Percentiles rank a stretch among this genome's conserved stretches.
These are phyloP conservation scores for Cyclospora cayetanensis DNA, from an alignment of 169 alveolate species.

Conservation along the genomic window DNA sequence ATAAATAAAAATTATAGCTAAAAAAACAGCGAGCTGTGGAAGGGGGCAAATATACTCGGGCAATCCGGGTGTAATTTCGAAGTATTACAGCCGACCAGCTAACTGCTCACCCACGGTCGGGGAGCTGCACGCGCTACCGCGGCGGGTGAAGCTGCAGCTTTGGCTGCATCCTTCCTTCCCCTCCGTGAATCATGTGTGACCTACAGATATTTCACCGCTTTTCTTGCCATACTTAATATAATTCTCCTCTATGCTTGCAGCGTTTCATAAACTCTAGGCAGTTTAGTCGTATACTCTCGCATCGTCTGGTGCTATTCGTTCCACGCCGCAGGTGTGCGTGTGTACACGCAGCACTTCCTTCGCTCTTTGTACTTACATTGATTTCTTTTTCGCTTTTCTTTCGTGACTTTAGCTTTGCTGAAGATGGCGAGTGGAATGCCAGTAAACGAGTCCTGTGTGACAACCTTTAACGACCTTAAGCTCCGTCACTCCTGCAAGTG, in stretches of 20 bases:
- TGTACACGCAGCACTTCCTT: not conserved
- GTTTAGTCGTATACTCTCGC: not conserved
- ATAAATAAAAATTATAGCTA: not conserved
- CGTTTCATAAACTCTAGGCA: not conserved
- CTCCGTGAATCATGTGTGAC: not conserved
- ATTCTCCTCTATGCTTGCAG: not conserved
- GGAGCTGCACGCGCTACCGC: conserved; percentile 40
- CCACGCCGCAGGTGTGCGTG: conserved; percentile 33
- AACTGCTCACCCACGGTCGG: conserved; percentile 21
- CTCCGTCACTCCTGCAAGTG: conserved; percentile 75
- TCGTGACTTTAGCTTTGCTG: not conserved
- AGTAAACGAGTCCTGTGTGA: conserved; percentile 75
- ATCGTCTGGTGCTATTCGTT: not conserved
- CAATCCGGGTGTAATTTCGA: not conserved
- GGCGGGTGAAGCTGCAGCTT: not conserved
- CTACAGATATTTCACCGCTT: not conserved
- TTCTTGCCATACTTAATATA: not conserved
- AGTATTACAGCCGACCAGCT: not conserved
- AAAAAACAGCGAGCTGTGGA: too few species aligned
- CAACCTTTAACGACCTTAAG: conserved; percentile 76
- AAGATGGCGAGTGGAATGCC: conserved; percentile 81
- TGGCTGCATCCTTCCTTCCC: not conserved
- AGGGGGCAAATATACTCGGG: not conserved
- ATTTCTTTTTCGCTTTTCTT: not conserved
- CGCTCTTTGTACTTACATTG: not conserved